Evolutionary conservation across 169 alveolate genomes (phyloP).

Genomic region (Besnoitia besnoiti): DNA sequence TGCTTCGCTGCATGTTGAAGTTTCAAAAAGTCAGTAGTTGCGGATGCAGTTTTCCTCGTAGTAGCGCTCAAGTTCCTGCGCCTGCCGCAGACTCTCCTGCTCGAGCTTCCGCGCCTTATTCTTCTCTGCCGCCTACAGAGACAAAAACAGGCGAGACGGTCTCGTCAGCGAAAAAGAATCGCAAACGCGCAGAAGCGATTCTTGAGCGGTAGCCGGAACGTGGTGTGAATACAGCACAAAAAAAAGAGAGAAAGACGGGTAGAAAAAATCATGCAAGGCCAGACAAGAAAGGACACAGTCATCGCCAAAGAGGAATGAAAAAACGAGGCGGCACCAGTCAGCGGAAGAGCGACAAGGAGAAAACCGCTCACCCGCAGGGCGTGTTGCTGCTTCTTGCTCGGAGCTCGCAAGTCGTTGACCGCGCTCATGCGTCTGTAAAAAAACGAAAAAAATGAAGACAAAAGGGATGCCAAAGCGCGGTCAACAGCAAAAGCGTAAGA

Average conservation of each 20-base stretch:
- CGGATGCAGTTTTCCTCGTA: constrained; percentile 1
- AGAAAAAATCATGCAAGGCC: neutral
- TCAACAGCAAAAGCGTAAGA: neutral
- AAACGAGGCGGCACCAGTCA: neutral
- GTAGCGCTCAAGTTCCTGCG: neutral
- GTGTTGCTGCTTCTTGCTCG: constrained; percentile 8
- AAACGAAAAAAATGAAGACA: neutral
- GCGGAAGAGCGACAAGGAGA: neutral
- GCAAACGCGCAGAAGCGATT: no score
- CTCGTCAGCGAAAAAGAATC: neutral
- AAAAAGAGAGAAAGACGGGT: neutral
- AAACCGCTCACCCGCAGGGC: neutral
- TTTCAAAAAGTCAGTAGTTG: neutral
- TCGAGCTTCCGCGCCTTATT: neutral
- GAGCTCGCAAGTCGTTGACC: neutral
- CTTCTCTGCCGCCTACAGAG: constrained; percentile 8
- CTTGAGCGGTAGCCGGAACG: no score
- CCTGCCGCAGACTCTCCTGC: neutral
- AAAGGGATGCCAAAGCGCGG: neutral
- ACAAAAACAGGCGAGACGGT: neutral
- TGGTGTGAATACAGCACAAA: no score
- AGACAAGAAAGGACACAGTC: neutral
- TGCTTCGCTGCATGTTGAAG: neutral
- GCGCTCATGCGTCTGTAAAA: neutral
- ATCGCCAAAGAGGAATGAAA: neutral